These are phyloP conservation scores for Diplocarpon rosae DNA, from an alignment of 2,329 filamentous ascomycete species.

Conservation along the genomic window DNA sequence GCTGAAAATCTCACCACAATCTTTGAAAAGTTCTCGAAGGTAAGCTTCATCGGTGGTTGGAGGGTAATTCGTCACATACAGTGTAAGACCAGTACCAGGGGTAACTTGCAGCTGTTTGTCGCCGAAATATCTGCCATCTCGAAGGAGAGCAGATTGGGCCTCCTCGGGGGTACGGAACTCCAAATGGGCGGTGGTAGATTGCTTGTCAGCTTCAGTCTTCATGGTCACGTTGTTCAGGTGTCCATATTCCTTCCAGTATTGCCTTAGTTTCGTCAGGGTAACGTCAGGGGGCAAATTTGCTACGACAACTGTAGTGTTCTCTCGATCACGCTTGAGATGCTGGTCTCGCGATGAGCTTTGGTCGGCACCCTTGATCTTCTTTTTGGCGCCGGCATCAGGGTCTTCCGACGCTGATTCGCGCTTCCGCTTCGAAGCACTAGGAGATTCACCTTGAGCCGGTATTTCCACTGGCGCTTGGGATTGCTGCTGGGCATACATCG, in stretches of 20 bases:
- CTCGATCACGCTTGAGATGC: conserved; percentile 66
- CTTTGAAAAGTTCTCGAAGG: conserved; percentile 56
- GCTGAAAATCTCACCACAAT: conserved; percentile 72
- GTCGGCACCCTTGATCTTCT: conserved; percentile 48
- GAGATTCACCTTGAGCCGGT: conserved; percentile 20
- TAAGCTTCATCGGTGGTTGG: conserved; percentile 61
- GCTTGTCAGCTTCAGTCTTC: conserved; percentile 47
- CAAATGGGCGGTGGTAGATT: conserved; percentile 60
- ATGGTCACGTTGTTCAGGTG: conserved; percentile 69
- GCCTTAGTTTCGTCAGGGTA: conserved; percentile 61
- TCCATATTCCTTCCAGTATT: conserved; percentile 89
- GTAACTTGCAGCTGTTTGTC: conserved; percentile 63
- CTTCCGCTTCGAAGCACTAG: conserved; percentile 55
- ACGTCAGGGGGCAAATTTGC: conserved; percentile 62
- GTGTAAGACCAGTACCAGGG: conserved; percentile 64
- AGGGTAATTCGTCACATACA: conserved; percentile 89
- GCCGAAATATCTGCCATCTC: conserved; percentile 70
- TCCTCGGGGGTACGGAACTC: conserved; percentile 79
- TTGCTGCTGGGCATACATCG: conserved; percentile 34
- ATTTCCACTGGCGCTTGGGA: conserved; percentile 23
- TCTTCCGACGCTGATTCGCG: conserved; percentile 46
- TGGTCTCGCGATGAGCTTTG: conserved; percentile 29
- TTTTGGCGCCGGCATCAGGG: conserved; percentile 43
- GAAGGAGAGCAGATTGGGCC: conserved; percentile 67
- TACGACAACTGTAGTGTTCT: conserved; percentile 78